Base-by-base conservation (phyloP, 805 yeast genomes). In the Kuraishia capsulata region DNA sequence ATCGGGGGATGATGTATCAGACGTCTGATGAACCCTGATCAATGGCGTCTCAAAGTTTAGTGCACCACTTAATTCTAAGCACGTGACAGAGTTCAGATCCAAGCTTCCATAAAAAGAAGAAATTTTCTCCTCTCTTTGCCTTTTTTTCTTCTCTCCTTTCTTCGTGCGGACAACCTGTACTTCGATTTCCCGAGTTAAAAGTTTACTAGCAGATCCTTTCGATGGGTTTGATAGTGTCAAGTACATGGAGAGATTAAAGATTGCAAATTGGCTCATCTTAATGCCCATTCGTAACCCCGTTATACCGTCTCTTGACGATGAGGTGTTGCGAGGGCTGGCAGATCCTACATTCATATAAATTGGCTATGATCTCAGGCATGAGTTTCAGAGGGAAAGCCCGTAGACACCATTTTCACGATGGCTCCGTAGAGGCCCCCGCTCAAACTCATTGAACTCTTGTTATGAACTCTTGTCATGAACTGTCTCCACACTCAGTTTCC, bases 81-180 rank as follows among this genome's bases (percentile, higher is more conserved):
- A n/a, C n/a, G n/a, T n/a, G n/a, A n/a, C n/a, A n/a, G n/a, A n/a
- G n/a, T n/a, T n/a, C n/a, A n/a, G n/a, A n/a, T n/a, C n/a, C n/a
- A n/a, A n/a, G n/a, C n/a, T n/a, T n/a, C n/a, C 26, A 24, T 24
- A 24, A 24, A 9, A 11, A 24, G 8, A 24, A 24, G 26, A 11
- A 24, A 24, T 24, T n/a, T n/a, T n/a, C n/a, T n/a, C n/a, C n/a
- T n/a, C n/a, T 38, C 19, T n/a, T 41, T 34, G 40, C 38, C 33
- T 42, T 33, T 38, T 35, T 28, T 33, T 35, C 39, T 42, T 46
- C 49, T 51, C 50, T 49, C 11, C 26, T 50, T 52, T 57, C 59
- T 52, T 59, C 73, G 84, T 79, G 84, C 81, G 84, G 81, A 74
- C 71, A 75, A 73, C 84, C 79, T 72, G 75, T 78, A 74, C 78